These are phyloP conservation scores for Scheffersomyces lignosus DNA, from an alignment of 805 yeast genomes.

Conservation along the genomic window DNA sequence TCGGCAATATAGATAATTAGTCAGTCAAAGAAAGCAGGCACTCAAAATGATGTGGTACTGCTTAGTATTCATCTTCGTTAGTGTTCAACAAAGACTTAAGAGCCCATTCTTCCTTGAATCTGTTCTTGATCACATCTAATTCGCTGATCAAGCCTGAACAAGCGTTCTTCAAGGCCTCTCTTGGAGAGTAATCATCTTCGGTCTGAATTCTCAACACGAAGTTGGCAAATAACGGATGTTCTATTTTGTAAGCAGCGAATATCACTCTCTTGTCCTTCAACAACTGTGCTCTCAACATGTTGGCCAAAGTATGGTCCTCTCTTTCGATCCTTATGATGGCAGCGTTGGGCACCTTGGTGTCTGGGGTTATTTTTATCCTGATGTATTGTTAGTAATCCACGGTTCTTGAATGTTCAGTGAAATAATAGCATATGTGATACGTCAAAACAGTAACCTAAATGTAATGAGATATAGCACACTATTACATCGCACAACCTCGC, in stretches of 20 bases:
- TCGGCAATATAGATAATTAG: too few species aligned
- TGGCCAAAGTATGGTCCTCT: slow-evolving; percentile 97
- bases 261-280: slow-evolving; percentile 85
- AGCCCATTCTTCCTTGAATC: slow-evolving; percentile 91
- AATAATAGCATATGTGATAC: too few species aligned
- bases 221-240: slow-evolving; percentile 95
- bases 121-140: slow-evolving; percentile 68
- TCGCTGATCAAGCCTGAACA: slow-evolving; percentile 81
- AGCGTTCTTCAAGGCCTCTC: slow-evolving; percentile 86
- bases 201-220: slow-evolving; percentile 94
- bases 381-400: slow-evolving; percentile 5
- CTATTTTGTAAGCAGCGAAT: slow-evolving; percentile 96
- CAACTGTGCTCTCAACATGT: slow-evolving; percentile 81
- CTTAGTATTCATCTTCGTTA: slow-evolving; percentile 36
- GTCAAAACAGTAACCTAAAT: too few species aligned
- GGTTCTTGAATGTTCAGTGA: too few species aligned
- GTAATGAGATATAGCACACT: too few species aligned
- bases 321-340: slow-evolving; percentile 90
- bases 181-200: slow-evolving; percentile 91
- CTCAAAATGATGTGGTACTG: too few species aligned
- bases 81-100: slow-evolving; percentile 70
- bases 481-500: too few species aligned
- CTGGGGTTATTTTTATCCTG: slow-evolving; percentile 84
- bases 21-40: too few species aligned
- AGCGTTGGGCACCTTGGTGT: slow-evolving; percentile 92